These are phyloP conservation scores for Rutstroemia sp. DNA, from an alignment of 2,329 filamentous ascomycete species.

Conservation along the genomic window DNA sequence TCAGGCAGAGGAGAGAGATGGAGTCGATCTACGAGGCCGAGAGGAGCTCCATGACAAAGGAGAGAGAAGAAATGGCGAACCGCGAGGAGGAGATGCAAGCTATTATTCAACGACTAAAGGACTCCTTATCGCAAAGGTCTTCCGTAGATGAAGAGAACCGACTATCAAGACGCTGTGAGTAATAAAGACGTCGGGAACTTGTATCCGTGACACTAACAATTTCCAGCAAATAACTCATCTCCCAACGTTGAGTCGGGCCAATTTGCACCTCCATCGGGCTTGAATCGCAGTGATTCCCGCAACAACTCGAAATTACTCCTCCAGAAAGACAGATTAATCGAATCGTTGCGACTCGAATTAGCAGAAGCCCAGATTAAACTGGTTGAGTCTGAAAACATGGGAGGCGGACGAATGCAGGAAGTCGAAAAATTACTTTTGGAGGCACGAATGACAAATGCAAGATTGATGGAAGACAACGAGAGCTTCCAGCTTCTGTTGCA, in stretches of 20 bases:
- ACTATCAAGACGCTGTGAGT: conserved; percentile 51
- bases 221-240: conserved; percentile 43
- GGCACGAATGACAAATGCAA: conserved; percentile 89
- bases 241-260: conserved; percentile 66
- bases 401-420: conserved; percentile 78
- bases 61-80: conserved; percentile 81
- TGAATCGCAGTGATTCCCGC: conserved; percentile 81
- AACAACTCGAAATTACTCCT: conserved; percentile 85
- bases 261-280: conserved; percentile 78
- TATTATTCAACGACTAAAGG: conserved; percentile 87
- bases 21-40: conserved; percentile 91
- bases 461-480: conserved; percentile 97
- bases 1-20: conserved; percentile 80
- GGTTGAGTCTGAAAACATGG: conserved; percentile 88
- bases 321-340: conserved; percentile 95
- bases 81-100: conserved; percentile 85
- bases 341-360: conserved; percentile 82
- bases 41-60: conserved; percentile 76
- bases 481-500: conserved; percentile 92
- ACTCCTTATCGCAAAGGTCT: conserved; percentile 69
- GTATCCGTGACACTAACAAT: conserved; percentile 12
- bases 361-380: conserved; percentile 94
- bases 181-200: not conserved
- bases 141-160: conserved; percentile 49
- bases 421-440: conserved; percentile 89